Evolutionary conservation across 108 stramenopile species (phyloP).

Genomic region (Stephanodiscus triporus): DNA sequence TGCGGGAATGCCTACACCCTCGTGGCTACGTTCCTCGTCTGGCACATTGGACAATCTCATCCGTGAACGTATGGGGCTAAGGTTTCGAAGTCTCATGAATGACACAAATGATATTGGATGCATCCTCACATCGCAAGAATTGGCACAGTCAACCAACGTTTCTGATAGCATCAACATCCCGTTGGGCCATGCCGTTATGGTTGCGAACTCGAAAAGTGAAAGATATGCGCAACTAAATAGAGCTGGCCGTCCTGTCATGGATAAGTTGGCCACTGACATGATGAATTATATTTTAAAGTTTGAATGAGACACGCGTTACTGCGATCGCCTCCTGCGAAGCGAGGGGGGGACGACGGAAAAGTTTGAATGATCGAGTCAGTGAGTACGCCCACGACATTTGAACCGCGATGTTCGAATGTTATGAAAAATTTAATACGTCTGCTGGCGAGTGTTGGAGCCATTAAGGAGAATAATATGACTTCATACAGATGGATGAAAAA

Average conservation of each 20-base stretch:
- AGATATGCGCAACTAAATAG: conserved; percentile 66
- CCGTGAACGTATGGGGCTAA: conserved; percentile 8
- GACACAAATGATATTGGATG: conserved; percentile 1
- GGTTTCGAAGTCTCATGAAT: background rate
- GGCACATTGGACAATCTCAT: conserved; percentile 43
- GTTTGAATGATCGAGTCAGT: no score
- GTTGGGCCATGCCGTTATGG: conserved; percentile 86
- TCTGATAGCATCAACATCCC: conserved; percentile 61
- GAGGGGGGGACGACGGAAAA: no score
- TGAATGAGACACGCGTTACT: no score
- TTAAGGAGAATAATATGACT: no score
- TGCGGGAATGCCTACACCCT: conserved; percentile 46
- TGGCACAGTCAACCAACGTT: conserved; percentile 58
- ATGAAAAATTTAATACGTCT: no score
- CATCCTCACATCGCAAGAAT: conserved; percentile 46
- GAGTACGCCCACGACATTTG: no score
- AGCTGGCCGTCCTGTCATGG: conserved; percentile 80
- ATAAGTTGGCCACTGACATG: conserved; percentile 72
- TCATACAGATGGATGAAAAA: no score
- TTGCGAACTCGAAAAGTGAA: conserved; percentile 74
- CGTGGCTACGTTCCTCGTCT: conserved; percentile 28
- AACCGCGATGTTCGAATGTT: no score
- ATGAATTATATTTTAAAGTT: conserved; percentile 24
- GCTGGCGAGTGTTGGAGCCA: no score
- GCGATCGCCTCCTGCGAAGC: no score